phyloP scores from a whole-genome alignment of 768 basidiomycete genomes.

The Macrolepiota fuliginosa region DNA sequence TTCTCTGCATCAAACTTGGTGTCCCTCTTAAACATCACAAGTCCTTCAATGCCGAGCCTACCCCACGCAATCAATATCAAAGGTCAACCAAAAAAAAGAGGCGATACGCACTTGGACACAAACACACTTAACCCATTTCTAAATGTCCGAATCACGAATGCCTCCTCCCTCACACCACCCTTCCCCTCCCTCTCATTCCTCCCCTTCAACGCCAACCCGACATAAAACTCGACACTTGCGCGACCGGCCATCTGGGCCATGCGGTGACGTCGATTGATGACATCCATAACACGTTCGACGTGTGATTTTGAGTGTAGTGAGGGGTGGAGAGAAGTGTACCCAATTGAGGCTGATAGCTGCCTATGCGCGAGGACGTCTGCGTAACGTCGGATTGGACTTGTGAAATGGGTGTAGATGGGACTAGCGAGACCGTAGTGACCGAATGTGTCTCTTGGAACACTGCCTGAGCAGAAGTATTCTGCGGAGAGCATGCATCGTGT shows the following conservation, averaged over 20 bases:
- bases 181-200: conserved; percentile 45
- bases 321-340: conserved; percentile 77
- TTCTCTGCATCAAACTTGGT: conserved; percentile 89
- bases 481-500: conserved; percentile 98
- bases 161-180: conserved; percentile 65
- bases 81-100: background rate
- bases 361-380: conserved; percentile 95
- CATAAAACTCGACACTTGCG: conserved; percentile 97
- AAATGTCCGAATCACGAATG: conserved; percentile 92
- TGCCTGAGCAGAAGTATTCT: conserved; percentile 97
- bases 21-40: conserved; percentile 91
- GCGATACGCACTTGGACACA: conserved; percentile 74
- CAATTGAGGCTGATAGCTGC: conserved; percentile 89
- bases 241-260: conserved; percentile 98
- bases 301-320: conserved; percentile 85
- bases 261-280: conserved; percentile 88
- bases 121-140: conserved; percentile 97
- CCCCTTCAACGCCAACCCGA: conserved; percentile 85
- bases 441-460: conserved; percentile 88
- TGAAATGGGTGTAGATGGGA: conserved; percentile 97
- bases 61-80: conserved; percentile 1
- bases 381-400: conserved; percentile 95
- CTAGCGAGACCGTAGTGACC: conserved; percentile 98
- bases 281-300: conserved; percentile 82
- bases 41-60: conserved; percentile 91